Conservation (phyloP, 83 land plant species). For the Picea mariana region DNA sequence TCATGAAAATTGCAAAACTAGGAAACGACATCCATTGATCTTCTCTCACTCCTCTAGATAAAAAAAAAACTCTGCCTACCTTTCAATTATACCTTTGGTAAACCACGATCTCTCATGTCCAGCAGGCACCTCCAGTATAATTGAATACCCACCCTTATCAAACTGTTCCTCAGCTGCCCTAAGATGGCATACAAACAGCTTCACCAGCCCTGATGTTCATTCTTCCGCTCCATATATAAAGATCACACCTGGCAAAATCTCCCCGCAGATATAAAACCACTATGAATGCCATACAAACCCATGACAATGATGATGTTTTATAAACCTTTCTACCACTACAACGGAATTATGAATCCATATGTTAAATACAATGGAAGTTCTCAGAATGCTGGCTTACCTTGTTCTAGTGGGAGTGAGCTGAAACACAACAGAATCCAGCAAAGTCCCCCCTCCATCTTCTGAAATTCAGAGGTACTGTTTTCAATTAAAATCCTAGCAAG, state of each 20-base stretch:
- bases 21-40: not conserved
- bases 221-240: constrained; percentile 21
- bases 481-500: not conserved
- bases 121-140: constrained; percentile 30
- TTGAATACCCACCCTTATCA: constrained; percentile 53
- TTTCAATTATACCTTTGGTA: constrained; percentile 47
- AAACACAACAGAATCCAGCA: constrained; percentile 39
- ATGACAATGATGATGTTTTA: no score
- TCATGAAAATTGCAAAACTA: not conserved
- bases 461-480: not conserved
- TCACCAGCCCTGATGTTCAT: constrained; percentile 47
- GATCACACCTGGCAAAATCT: constrained; percentile 35
- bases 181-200: constrained; percentile 51
- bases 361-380: not conserved
- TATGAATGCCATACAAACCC: no score
- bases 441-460: not conserved
- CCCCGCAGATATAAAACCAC: no score
- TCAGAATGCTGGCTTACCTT: constrained; percentile 22
- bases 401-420: constrained; percentile 60
- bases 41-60: not conserved
- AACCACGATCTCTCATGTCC: constrained; percentile 33
- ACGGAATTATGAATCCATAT: not conserved
- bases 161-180: constrained; percentile 41
- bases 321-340: no score
- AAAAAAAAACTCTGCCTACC: constrained; percentile 21